phyloP scores from a whole-genome alignment of 1,284 basidiomycete genomes.

The Malassezia furfur region DNA sequence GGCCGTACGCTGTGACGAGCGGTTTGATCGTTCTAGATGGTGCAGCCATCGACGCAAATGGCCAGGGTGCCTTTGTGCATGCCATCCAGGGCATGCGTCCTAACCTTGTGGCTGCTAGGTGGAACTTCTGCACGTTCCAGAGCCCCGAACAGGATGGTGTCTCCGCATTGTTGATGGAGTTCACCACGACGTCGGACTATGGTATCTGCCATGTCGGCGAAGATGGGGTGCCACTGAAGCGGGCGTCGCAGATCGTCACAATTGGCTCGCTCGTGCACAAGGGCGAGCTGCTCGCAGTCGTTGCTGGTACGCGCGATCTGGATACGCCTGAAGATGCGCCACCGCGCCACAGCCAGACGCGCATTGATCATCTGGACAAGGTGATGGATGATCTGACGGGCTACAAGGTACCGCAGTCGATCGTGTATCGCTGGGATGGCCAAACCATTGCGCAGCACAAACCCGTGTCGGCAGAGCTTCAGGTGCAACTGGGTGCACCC shows the following conservation, averaged over 20 bases:
- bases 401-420: slow-evolving; percentile 65
- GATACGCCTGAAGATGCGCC: slow-evolving; percentile 20
- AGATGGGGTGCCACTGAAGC: slow-evolving; percentile 1
- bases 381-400: slow-evolving; percentile 63
- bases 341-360: slow-evolving; percentile 60
- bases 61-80: slow-evolving; percentile 84
- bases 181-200: slow-evolving; percentile 59
- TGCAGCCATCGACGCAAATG: slow-evolving; percentile 58
- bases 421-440: slow-evolving; percentile 72
- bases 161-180: slow-evolving; percentile 79
- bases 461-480: slow-evolving; percentile 15
- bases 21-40: slow-evolving; percentile 70
- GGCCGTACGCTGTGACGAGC: slow-evolving; percentile 52
- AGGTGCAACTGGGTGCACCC: slow-evolving; percentile 28
- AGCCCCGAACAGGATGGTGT: slow-evolving; percentile 57
- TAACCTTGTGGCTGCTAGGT: slow-evolving; percentile 79
- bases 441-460: slow-evolving; percentile 52
- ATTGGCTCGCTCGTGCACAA: slow-evolving; percentile 72
- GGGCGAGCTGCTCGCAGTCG: slow-evolving; percentile 65
- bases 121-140: slow-evolving; percentile 92
- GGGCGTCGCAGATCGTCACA: slow-evolving; percentile 55
- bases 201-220: slow-evolving; percentile 12
- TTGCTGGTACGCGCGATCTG: slow-evolving; percentile 49
- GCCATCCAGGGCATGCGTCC: slow-evolving; percentile 98
- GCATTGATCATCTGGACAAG: slow-evolving; percentile 60